These are phyloP conservation scores for Colletotrichum sp. DNA, from an alignment of 2,329 filamentous ascomycete species.

Conservation along the genomic window DNA sequence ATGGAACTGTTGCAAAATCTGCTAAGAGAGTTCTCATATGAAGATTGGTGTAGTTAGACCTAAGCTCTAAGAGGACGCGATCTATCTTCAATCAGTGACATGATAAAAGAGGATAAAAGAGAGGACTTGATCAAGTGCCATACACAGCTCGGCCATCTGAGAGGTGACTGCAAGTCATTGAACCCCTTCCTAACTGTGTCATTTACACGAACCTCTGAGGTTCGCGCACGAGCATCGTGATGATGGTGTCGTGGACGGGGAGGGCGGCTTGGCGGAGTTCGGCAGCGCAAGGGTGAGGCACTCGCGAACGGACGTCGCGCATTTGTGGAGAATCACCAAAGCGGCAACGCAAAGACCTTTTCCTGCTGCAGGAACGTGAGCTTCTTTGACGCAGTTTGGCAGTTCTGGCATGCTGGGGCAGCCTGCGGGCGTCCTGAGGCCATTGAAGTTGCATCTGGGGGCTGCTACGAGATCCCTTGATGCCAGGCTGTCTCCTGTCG, in stretches of 20 bases:
- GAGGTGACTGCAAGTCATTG: background rate
- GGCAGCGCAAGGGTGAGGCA: background rate
- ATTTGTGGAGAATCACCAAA: conserved; percentile 3
- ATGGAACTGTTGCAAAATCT: background rate
- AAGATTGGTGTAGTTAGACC: background rate
- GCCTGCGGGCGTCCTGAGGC: background rate
- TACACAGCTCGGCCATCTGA: background rate
- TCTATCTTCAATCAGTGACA: background rate
- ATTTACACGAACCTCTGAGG: background rate
- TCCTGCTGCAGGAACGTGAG: background rate
- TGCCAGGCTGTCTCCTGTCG: background rate
- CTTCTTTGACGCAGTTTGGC: background rate
- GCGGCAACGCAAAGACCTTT: conserved; percentile 1
- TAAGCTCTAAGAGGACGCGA: background rate
- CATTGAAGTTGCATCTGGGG: background rate
- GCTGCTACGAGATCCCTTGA: background rate
- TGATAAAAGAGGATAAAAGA: background rate
- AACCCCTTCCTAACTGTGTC: background rate
- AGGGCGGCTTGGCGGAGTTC: background rate
- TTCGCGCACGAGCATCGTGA: background rate
- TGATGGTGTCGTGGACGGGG: background rate
- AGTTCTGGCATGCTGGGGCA: background rate
- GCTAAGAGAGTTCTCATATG: fast-evolving
- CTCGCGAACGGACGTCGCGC: conserved; percentile 13
- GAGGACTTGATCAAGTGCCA: fast-evolving